Conservation (phyloP, 2,329 filamentous ascomycete genomes). For the Waltergamsia citrina region DNA sequence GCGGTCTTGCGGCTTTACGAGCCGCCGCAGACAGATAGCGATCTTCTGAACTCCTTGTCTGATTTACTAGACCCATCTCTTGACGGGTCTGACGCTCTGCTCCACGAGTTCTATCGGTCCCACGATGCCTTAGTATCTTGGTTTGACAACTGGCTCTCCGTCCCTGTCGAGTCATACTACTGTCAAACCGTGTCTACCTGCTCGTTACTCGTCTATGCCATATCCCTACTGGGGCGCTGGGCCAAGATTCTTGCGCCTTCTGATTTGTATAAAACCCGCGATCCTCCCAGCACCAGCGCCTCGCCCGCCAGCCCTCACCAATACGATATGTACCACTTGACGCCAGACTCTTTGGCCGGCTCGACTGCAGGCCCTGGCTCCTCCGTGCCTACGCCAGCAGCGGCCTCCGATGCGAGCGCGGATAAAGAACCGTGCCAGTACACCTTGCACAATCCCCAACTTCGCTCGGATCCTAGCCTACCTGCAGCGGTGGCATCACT, state of each 20-base stretch:
- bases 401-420: slow-evolving; percentile 6
- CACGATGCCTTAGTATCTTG: slow-evolving; percentile 35
- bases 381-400: too few species aligned
- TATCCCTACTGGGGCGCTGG: slow-evolving; percentile 41
- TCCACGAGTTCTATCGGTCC: slow-evolving; percentile 41
- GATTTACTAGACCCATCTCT: slow-evolving; percentile 28
- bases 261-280: not conserved
- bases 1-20: slow-evolving; percentile 36
- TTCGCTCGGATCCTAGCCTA: slow-evolving; percentile 24
- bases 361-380: too few species aligned
- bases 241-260: slow-evolving; percentile 26
- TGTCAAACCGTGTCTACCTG: slow-evolving; percentile 34
- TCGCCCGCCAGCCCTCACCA: too few species aligned
- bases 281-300: not conserved
- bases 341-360: too few species aligned
- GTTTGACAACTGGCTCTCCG: slow-evolving; percentile 36
- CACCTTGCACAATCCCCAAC: not conserved
- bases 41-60: slow-evolving; percentile 29
- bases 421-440: slow-evolving; percentile 6
- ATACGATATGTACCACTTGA: too few species aligned
- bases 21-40: slow-evolving; percentile 31
- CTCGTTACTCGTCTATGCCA: slow-evolving; percentile 37
- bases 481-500: slow-evolving; percentile 29
- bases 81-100: slow-evolving; percentile 25
- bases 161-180: slow-evolving; percentile 32